Evolutionary conservation across 192 early-diverging fungal genomes (phyloP), one percentile per base, ranked within the genome.

Genomic region (Coemansia sp.): DNA sequence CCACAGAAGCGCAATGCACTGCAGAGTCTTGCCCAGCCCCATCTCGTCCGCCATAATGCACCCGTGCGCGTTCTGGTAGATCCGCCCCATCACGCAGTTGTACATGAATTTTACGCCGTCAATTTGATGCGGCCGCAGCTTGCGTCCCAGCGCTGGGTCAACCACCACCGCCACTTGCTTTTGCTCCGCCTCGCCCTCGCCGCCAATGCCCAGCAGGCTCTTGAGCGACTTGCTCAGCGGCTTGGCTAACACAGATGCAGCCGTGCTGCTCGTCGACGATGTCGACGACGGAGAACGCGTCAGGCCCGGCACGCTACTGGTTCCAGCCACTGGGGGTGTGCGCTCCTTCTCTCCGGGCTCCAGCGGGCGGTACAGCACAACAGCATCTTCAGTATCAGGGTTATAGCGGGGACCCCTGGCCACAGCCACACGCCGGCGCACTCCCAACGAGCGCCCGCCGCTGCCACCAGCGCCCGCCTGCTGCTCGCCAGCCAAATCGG

Each of bases 21-120:
- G 89, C 4, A 93, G 73, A 3, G 92, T 92, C 69, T 93, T 93
- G 26, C 92, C 91, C 19, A 93, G 68, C 19, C 91, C 91, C 91
- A 98, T 97, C 65, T 99, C 98, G 76, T 99, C 98, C 1, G 98
- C 98, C 95, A 98, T 98, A 53, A 99, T 99, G 60, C 93, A 96
- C 61, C 95, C 98, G 67, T 83, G 91, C 0, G 91, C 90, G 65
- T 88, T 82, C 21, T 84, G 75, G 29, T 85, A 76, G 14, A 86
- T 84, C 21, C 60, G 64, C n/a, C 93, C 96, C 12, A 93, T 98
- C 0, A 89, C 86, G 76, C 98, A 99, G 33, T 91, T 86, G 81
- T 92, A 99, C 63, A 99, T 74, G 66, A 99, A 99, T 61, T 85
- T 76, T 3, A 99, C 94, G 32, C 98, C 98, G 58, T 98, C 95